Conservation (phyloP, 2,329 filamentous ascomycete genomes). For the Eutypa lata region DNA sequence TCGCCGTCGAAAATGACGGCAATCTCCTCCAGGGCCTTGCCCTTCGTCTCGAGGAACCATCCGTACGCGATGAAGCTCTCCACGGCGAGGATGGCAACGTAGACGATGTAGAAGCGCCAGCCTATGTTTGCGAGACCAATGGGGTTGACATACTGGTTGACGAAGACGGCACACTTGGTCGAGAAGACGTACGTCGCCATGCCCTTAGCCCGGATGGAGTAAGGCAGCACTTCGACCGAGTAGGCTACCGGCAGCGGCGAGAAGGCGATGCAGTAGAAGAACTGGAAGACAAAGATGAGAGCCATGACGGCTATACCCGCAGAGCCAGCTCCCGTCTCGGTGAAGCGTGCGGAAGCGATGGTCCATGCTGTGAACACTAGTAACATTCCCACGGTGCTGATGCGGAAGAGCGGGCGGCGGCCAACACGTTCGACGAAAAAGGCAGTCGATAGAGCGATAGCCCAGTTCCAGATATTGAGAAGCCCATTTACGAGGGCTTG, state of each 20-base stretch:
- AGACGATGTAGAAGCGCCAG: slow-evolving; percentile 58
- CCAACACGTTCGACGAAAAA: slow-evolving; percentile 10
- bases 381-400: slow-evolving; percentile 23
- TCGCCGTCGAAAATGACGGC: slow-evolving; percentile 52
- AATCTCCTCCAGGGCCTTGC: slow-evolving; percentile 51
- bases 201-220: slow-evolving; percentile 48
- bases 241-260: slow-evolving; percentile 49
- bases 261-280: slow-evolving; percentile 52
- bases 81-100: slow-evolving; percentile 43
- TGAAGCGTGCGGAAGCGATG: slow-evolving; percentile 30
- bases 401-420: slow-evolving; percentile 11
- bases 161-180: slow-evolving; percentile 26
- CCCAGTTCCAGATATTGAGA: too few relatives aligned
- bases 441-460: too few relatives aligned
- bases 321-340: slow-evolving; percentile 27
- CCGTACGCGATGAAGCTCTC: slow-evolving; percentile 43
- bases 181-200: slow-evolving; percentile 32
- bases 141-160: slow-evolving; percentile 44
- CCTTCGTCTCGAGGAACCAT: slow-evolving; percentile 50
- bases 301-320: slow-evolving; percentile 13
- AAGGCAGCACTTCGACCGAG: slow-evolving; percentile 52
- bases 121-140: slow-evolving; percentile 47
- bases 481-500: too few relatives aligned
- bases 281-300: slow-evolving; percentile 35
- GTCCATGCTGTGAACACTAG: slow-evolving; percentile 33